A percentile compares a stretch with the other conserved stretches of the same genome.
These are phyloP conservation scores for Trichoderma harzianum DNA, from an alignment of 2,329 filamentous ascomycete genomes.

Conservation along the genomic window DNA sequence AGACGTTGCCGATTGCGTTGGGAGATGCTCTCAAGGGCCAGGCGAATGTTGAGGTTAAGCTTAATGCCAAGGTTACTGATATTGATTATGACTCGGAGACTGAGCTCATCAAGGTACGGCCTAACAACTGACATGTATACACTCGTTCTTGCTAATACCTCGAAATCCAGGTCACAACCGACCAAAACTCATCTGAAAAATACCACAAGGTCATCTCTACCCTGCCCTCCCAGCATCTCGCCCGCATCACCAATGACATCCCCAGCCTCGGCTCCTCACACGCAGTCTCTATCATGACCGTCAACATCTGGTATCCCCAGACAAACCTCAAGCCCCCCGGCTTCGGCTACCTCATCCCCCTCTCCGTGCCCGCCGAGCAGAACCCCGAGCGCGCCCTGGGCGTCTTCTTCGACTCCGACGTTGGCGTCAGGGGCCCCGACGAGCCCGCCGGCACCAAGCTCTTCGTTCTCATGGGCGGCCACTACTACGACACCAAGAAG, in stretches of 20 bases:
- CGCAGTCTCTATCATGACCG: slow-evolving; percentile 81
- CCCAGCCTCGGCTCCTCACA: slow-evolving; percentile 52
- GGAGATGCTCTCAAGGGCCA: slow-evolving; percentile 46
- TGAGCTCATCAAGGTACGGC: slow-evolving; percentile 42
- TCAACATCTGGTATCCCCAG: slow-evolving; percentile 80
- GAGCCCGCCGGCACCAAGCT: slow-evolving; percentile 70
- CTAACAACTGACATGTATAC: not conserved
- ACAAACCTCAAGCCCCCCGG: slow-evolving; percentile 63
- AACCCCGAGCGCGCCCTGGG: slow-evolving; percentile 84
- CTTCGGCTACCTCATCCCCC: slow-evolving; percentile 90
- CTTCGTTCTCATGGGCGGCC: slow-evolving; percentile 91
- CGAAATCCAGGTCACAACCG: slow-evolving; percentile 22
- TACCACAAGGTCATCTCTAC: slow-evolving; percentile 64
- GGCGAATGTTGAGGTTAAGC: slow-evolving; percentile 59
- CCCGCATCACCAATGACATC: slow-evolving; percentile 38
- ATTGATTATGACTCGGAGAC: slow-evolving; percentile 40
- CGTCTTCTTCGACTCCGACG: slow-evolving; percentile 85
- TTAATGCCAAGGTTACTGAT: slow-evolving; percentile 44
- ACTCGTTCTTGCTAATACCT: not conserved
- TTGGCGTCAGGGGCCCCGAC: slow-evolving; percentile 48
- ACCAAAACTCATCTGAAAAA: slow-evolving; percentile 18
- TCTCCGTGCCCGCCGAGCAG: slow-evolving; percentile 62
- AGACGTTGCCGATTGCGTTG: slow-evolving; percentile 56
- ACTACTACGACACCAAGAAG: slow-evolving; percentile 68
- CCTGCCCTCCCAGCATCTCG: slow-evolving; percentile 49